phyloP scores from a whole-genome alignment of 2,329 filamentous ascomycete genomes.

The Xylaria sp. region DNA sequence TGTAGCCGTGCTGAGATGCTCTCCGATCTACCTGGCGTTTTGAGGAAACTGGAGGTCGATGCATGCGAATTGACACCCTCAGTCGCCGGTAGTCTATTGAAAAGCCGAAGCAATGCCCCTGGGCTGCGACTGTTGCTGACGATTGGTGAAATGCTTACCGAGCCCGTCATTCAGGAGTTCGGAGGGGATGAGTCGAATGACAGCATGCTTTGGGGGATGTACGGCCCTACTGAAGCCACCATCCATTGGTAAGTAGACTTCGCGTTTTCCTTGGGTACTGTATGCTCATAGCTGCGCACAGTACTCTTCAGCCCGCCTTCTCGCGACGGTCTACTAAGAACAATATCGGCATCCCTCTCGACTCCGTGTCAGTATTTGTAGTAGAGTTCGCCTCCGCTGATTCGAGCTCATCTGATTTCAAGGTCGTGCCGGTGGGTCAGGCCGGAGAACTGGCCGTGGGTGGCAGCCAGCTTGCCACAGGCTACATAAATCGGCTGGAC shows the following conservation, averaged over 20 bases:
- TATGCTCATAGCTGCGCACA: constrained; percentile 28
- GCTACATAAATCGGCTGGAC: constrained; percentile 79
- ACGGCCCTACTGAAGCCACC: constrained; percentile 88
- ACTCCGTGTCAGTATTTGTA: constrained; percentile 79
- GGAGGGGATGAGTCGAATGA: constrained; percentile 56
- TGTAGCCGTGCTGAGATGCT: constrained; percentile 72
- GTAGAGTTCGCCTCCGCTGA: constrained; percentile 51
- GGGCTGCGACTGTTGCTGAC: constrained; percentile 73
- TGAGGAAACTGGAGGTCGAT: constrained; percentile 70
- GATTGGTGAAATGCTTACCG: constrained; percentile 91
- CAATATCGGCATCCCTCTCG: constrained; percentile 76
- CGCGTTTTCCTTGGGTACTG: neutral
- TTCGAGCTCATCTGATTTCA: constrained; percentile 38
- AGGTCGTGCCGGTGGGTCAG: constrained; percentile 65
- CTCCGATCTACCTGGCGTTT: constrained; percentile 69
- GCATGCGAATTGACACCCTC: constrained; percentile 89
- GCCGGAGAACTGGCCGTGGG: constrained; percentile 81
- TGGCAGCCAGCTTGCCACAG: constrained; percentile 76
- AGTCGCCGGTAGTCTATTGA: constrained; percentile 76
- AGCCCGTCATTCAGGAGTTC: constrained; percentile 77
- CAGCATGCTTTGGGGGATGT: constrained; percentile 87
- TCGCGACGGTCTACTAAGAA: constrained; percentile 57
- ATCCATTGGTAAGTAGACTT: constrained; percentile 72
- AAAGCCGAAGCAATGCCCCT: constrained; percentile 68
- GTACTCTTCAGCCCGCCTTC: constrained; percentile 72